A percentile compares a stretch with the other conserved stretches of the same genome.
Conservation (phyloP, 805 yeast species). For the Lipomyces lipofer region DNA sequence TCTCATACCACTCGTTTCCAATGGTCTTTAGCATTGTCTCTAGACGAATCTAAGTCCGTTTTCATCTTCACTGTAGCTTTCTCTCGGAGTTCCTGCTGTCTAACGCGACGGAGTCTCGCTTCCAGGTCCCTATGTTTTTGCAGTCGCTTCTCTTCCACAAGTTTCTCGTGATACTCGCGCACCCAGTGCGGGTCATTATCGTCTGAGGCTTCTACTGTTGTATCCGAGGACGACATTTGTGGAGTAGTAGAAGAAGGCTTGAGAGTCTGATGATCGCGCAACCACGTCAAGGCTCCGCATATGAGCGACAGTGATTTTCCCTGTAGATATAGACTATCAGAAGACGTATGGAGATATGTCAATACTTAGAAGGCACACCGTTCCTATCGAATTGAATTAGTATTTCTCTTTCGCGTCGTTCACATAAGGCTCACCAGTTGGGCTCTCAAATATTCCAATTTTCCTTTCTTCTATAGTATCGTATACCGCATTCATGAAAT, state of each 20-base stretch:
- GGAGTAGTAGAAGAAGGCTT: no score
- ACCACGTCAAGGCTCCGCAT: constrained; percentile 84
- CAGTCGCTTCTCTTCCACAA: constrained; percentile 8
- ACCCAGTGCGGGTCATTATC: constrained; percentile 72
- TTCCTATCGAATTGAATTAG: no score
- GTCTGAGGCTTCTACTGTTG: constrained; percentile 34
- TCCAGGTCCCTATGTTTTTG: constrained; percentile 14
- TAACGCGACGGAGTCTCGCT: constrained; percentile 15
- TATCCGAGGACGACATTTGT: no score
- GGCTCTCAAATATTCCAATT: constrained; percentile 84
- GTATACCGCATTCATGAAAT: constrained; percentile 76
- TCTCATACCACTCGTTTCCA: background rate
- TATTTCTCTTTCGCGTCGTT: no score
- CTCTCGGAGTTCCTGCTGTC: constrained; percentile 23
- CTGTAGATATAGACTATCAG: constrained; percentile 6
- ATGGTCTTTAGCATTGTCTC: background rate
- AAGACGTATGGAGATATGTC: background rate
- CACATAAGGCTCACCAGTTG: constrained; percentile 69
- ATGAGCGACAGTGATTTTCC: constrained; percentile 88
- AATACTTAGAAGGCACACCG: constrained; percentile 14
- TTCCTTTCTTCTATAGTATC: constrained; percentile 57
- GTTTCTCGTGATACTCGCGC: constrained; percentile 13
- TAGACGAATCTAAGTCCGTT: background rate
- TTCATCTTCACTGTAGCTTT: constrained; percentile 6
- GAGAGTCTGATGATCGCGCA: constrained; percentile 38